Conservation (phyloP, 2,329 filamentous ascomycete genomes). For the Lachnum nothofagi region DNA sequence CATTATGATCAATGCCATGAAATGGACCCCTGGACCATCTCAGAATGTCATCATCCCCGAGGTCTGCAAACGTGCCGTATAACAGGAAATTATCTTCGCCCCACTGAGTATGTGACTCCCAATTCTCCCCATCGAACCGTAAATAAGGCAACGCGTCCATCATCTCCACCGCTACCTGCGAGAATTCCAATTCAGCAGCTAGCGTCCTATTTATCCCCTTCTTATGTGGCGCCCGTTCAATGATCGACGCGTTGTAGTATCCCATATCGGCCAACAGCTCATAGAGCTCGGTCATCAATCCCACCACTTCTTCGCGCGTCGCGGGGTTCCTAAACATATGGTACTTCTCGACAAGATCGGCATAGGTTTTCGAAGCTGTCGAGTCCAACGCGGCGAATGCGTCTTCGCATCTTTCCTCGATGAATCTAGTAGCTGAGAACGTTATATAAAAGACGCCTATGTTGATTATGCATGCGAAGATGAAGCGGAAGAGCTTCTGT, state of each 20-base stretch:
- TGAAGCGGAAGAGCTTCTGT: not conserved
- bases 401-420: not conserved
- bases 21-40: conserved; percentile 6
- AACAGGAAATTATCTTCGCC: conserved; percentile 9
- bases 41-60: conserved; percentile 3
- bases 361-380: not conserved
- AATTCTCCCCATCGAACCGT: not conserved
- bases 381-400: not conserved
- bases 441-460: not conserved
- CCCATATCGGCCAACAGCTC: conserved; percentile 16
- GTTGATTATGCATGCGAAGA: not conserved
- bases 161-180: conserved; percentile 8
- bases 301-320: conserved; percentile 5
- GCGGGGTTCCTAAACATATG: not conserved
- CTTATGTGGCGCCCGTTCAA: conserved; percentile 9
- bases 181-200: conserved; percentile 9
- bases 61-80: conserved; percentile 9
- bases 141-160: conserved; percentile 20
- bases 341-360: not conserved
- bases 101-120: conserved; percentile 1
- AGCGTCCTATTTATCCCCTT: conserved; percentile 7
- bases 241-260: conserved; percentile 7
- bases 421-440: not conserved
- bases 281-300: conserved; percentile 17
- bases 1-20: not conserved